Conservation (phyloP, 2,329 filamentous ascomycete genomes). For the Stagonosporopsis chrysanthemi region DNA sequence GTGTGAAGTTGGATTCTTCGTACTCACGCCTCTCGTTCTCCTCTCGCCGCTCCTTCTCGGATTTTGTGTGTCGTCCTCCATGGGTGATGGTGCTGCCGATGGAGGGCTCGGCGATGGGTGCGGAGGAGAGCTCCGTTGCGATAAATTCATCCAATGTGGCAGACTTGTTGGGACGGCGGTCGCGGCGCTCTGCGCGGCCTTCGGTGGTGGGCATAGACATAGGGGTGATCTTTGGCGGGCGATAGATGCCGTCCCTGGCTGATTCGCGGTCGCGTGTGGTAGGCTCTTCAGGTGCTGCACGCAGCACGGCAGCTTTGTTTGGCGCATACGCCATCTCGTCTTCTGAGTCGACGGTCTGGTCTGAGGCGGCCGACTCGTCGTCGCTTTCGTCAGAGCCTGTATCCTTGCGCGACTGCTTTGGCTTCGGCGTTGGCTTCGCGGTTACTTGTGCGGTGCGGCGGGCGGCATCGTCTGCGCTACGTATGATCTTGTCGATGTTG, state of each 20-base stretch:
- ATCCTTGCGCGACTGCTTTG: conserved; percentile 45
- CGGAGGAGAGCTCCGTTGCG: conserved; percentile 79
- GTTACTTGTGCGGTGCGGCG: conserved; percentile 39
- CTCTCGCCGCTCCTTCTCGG: conserved; percentile 74
- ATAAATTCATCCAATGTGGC: conserved; percentile 93
- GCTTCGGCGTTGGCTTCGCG: conserved; percentile 25
- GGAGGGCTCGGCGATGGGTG: conserved; percentile 83
- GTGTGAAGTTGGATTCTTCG: conserved; percentile 91
- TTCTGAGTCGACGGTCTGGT: conserved; percentile 50
- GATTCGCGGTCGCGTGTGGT: conserved; percentile 39
- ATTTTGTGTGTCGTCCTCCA: conserved; percentile 81
- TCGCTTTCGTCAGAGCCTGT: conserved; percentile 53
- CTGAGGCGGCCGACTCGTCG: conserved; percentile 37
- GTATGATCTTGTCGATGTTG: conserved; percentile 93
- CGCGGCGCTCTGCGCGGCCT: conserved; percentile 67
- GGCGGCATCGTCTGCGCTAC: conserved; percentile 77
- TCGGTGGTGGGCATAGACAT: conserved; percentile 77
- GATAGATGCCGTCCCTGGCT: conserved; percentile 75
- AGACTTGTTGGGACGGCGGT: conserved; percentile 73
- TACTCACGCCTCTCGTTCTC: conserved; percentile 84
- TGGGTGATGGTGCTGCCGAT: conserved; percentile 88
- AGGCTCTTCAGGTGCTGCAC: conserved; percentile 32
- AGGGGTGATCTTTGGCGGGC: conserved; percentile 85
- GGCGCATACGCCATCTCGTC: conserved; percentile 70
- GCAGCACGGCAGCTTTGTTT: conserved; percentile 60